A percentile compares a stretch with the other conserved stretches of the same genome.
These are phyloP conservation scores for Porphyrellus cyaneotinctus DNA, from an alignment of 768 basidiomycete genomes.

Conservation along the genomic window DNA sequence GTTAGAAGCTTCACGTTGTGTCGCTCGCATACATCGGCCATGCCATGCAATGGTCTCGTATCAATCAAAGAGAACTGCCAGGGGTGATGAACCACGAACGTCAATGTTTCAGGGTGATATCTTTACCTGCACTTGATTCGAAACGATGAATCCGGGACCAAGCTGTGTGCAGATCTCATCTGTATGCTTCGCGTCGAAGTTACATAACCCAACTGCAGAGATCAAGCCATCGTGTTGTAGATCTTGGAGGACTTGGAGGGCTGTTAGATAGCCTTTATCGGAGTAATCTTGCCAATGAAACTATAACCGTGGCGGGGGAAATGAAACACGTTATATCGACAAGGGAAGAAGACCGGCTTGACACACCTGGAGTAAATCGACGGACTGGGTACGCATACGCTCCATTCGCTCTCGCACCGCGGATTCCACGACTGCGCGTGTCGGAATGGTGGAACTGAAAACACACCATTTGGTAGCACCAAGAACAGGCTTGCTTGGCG, in stretches of 20 bases:
- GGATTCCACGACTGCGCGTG: constrained; percentile 54
- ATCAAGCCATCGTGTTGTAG: constrained; percentile 60
- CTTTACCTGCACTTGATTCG: constrained; percentile 79
- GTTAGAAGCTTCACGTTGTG: constrained; percentile 73
- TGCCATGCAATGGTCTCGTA: constrained; percentile 68
- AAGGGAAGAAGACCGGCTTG: not conserved
- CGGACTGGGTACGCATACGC: constrained; percentile 53
- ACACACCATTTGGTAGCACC: constrained; percentile 89
- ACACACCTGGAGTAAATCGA: constrained; percentile 72
- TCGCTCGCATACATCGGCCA: constrained; percentile 71
- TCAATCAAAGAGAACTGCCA: constrained; percentile 78
- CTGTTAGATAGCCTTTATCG: constrained; percentile 45
- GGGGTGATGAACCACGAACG: constrained; percentile 8
- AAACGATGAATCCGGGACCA: constrained; percentile 66
- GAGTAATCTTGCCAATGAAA: constrained; percentile 78
- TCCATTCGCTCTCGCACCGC: constrained; percentile 67
- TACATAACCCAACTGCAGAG: constrained; percentile 68
- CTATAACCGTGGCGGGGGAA: constrained; percentile 32
- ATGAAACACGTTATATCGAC: not conserved
- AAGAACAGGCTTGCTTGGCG: constrained; percentile 42
- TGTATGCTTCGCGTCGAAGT: constrained; percentile 71
- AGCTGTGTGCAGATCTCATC: constrained; percentile 78
- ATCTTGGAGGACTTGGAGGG: constrained; percentile 50
- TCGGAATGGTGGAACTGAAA: constrained; percentile 50
- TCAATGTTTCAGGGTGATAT: not conserved